These are phyloP conservation scores for Asterophora parasitica DNA, from an alignment of 768 basidiomycete genomes.

Conservation along the genomic window DNA sequence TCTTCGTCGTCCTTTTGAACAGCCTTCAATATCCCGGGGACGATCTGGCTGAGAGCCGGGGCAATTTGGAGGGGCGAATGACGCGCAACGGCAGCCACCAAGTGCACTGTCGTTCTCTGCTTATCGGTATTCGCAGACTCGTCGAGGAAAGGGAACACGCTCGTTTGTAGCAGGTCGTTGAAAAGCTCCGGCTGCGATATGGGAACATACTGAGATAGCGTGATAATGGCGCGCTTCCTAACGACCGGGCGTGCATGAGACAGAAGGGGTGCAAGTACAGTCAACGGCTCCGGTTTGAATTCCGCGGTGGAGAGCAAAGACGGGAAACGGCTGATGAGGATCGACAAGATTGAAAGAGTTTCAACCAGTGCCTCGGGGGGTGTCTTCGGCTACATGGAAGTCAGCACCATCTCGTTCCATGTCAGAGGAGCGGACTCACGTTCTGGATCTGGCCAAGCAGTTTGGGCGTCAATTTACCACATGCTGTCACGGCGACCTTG, in stretches of 20 bases:
- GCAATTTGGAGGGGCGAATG: slow-evolving; percentile 67
- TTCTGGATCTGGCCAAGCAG: slow-evolving; percentile 74
- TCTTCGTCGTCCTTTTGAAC: slow-evolving; percentile 79
- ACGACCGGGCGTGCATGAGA: slow-evolving; percentile 79
- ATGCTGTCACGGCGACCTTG: slow-evolving; percentile 72
- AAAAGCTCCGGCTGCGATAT: slow-evolving; percentile 63
- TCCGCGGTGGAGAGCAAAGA: slow-evolving; percentile 52
- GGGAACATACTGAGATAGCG: slow-evolving; percentile 79
- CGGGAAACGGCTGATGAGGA: slow-evolving; percentile 83
- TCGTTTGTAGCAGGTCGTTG: slow-evolving; percentile 49
- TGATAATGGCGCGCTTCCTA: slow-evolving; percentile 87
- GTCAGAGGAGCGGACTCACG: slow-evolving; percentile 37
- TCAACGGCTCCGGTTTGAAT: slow-evolving; percentile 55
- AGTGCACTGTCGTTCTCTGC: slow-evolving; percentile 72
- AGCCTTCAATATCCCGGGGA: slow-evolving; percentile 68
- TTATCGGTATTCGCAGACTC: slow-evolving; percentile 54
- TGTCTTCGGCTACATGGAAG: slow-evolving; percentile 46
- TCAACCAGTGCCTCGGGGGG: slow-evolving; percentile 82
- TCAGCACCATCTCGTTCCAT: neutral
- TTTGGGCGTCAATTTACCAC: slow-evolving; percentile 80
- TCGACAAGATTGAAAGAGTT: slow-evolving; percentile 79
- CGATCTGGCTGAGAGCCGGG: slow-evolving; percentile 53
- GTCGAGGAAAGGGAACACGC: slow-evolving; percentile 57
- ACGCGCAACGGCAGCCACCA: slow-evolving; percentile 76
- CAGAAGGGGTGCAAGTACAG: slow-evolving; percentile 66